Conservation (phyloP, 176 grass and related monocot species). For the Aegilops longissima region DNA sequence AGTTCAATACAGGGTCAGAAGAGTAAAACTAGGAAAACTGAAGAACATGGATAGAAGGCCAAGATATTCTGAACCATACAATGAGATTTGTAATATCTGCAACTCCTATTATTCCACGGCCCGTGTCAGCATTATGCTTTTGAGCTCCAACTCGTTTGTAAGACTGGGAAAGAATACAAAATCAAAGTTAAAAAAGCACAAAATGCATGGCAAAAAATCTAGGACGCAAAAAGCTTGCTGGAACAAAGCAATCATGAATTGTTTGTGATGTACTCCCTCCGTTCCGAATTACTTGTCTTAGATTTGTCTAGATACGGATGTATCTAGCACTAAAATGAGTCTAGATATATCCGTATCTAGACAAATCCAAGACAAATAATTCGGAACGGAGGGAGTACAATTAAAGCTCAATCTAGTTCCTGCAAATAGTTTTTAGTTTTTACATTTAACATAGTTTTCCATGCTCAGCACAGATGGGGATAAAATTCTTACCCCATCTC, state of each 20-base stretch:
- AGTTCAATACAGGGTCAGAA: slow-evolving; percentile 11
- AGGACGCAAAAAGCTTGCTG: background rate
- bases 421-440: too few relatives aligned
- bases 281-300: too few relatives aligned
- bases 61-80: slow-evolving; percentile 33
- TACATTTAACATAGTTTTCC: background rate
- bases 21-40: background rate
- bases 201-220: slow-evolving; percentile 7
- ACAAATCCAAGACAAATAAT: too few relatives aligned
- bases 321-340: too few relatives aligned
- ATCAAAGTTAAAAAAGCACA: background rate
- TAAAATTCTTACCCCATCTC: background rate
- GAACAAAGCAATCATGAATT: background rate
- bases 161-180: slow-evolving; percentile 50
- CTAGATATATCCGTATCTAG: too few relatives aligned
- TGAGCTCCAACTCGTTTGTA: slow-evolving; percentile 84
- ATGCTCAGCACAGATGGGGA: background rate
- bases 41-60: background rate
- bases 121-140: slow-evolving; percentile 56
- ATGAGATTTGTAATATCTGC: slow-evolving; percentile 72
- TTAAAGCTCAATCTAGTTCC: too few relatives aligned
- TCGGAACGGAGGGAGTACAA: too few relatives aligned
- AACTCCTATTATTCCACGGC: slow-evolving; percentile 77
- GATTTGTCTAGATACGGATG: too few relatives aligned
- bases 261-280: too few relatives aligned